phyloP scores from a whole-genome alignment of 1,284 basidiomycete genomes.

The Ustilago nuda region DNA sequence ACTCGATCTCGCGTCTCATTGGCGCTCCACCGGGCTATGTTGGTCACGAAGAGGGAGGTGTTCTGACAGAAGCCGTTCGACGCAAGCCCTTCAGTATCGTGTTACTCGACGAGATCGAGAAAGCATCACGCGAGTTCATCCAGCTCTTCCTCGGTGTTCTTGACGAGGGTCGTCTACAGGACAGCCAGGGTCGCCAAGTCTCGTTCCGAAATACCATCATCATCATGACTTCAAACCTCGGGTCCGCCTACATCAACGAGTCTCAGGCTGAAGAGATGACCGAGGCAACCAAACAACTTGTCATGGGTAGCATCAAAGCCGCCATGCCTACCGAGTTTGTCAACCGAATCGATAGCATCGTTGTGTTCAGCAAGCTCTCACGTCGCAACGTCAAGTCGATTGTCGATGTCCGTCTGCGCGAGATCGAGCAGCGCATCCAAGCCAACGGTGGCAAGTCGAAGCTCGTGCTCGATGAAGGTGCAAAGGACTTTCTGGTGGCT shows the following conservation, averaged over 20 bases:
- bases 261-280: conserved; percentile 71
- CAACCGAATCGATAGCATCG: conserved; percentile 73
- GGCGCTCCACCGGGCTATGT: conserved; percentile 79
- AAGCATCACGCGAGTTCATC: conserved; percentile 93
- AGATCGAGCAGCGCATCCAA: conserved; percentile 80
- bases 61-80: conserved; percentile 72
- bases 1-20: conserved; percentile 73
- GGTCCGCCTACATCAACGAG: conserved; percentile 73
- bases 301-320: conserved; percentile 72
- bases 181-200: conserved; percentile 66
- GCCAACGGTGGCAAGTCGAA: conserved; percentile 81
- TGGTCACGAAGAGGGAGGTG: conserved; percentile 87
- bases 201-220: conserved; percentile 69
- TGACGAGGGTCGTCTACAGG: conserved; percentile 86
- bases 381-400: conserved; percentile 72
- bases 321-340: conserved; percentile 75
- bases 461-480: conserved; percentile 80
- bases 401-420: conserved; percentile 73
- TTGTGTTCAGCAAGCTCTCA: conserved; percentile 73
- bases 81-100: conserved; percentile 68
- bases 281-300: conserved; percentile 70
- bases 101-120: conserved; percentile 70
- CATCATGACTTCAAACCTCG: conserved; percentile 73
- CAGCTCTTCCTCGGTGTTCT: conserved; percentile 88
- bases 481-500: conserved; percentile 80